Evolutionary conservation across 1,284 basidiomycete species (phyloP), one percentile per base, ranked within the genome.

Genomic region (Irpex sp.): DNA sequence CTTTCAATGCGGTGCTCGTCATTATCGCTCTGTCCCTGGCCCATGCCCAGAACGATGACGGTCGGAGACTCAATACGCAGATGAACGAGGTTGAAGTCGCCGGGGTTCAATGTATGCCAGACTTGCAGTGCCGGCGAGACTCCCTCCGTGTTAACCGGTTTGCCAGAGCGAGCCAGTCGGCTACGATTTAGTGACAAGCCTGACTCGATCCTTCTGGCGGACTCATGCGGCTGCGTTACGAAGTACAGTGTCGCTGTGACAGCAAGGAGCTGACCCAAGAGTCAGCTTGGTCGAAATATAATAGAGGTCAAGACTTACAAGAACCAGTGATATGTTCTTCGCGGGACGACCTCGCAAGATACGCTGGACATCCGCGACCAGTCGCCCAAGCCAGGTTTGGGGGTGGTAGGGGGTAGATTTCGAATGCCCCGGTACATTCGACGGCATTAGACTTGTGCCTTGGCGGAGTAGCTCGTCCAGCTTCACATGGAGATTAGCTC

Each of bases 91-190:
- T 82, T 72, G 58, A 86, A 82, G 59, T 87, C 85, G 1, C 75
- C 73, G 1, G 93, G 92, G 69, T 96, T 96, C 49, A 97, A 75
- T 0, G 84, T 78, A 58, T 86, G 86, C 95, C 95, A 98, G 39
- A 95, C 79, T 51, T 81, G 77, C 75, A 77, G 81, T n/a, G 86
- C 83, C 14, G 83, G 80, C 51, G 83, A 78, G 28, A 77, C 63
- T 5, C 58, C 60, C 37, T 73, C 70, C 9, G 58, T 61, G 21
- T 62, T 63, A 64, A 56, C 74, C 67, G 64, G 71, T 70, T 63
- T 71, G 36, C 59, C 68, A 51, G 66, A 62, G 56, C 66, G 70
- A 71, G 78, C 57, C 71, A 73, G 57, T 78, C 73, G 47, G 77
- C 79, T 55, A 74, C 75, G 58, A 70, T 72, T 51, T 64, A 36